Base-by-base conservation (phyloP, 257 asterid genomes). In the Nicotiana otophora region DNA sequence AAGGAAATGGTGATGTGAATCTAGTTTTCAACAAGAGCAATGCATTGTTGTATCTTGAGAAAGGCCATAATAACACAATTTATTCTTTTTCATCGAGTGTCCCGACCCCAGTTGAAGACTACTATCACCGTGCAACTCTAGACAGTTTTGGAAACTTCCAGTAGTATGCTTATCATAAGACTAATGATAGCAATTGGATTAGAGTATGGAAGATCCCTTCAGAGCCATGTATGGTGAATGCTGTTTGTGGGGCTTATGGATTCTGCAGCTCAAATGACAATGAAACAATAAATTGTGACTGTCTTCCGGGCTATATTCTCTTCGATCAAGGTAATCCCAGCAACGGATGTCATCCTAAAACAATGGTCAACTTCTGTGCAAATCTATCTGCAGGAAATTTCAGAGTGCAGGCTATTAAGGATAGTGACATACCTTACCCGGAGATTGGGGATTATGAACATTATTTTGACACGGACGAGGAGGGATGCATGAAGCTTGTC, bases 211-310 rank as follows among this genome's bases (percentile, higher is more conserved):
- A 39, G 55, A 69, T 69, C 55, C 57, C 5, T 39, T 69, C 57
- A 39, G 77, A 69, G 77, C 77, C 77, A 69, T 69, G 77, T 69
- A n/a, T 69, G 55, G 77, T n/a, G 51, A 69, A 69, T 69, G 33
- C 57, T 39, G 55, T 69, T 65, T 64, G 85, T 48, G 85, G 82
- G 36, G 64, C 82, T 61, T 83, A 76, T 64, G 85, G 85, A 12
- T 64, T 76, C 7, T 61, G 67, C 46, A 74, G 85, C 36, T 26
- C 81, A 23, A 62, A 51, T 62, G 75, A 64, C 14, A 76, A 65
- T 9, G 82, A 81, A 64, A 83, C 78, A 28, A 68, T 81, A 11
- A 36, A 23, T 54, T 83, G 82, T 17, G 12, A 14, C 17, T 77
- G 85, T 72, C 78, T 77, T 17, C 82, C 81, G 2, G 77, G 82